Conservation (phyloP, 768 basidiomycete genomes). For the Mycena vitilis region DNA sequence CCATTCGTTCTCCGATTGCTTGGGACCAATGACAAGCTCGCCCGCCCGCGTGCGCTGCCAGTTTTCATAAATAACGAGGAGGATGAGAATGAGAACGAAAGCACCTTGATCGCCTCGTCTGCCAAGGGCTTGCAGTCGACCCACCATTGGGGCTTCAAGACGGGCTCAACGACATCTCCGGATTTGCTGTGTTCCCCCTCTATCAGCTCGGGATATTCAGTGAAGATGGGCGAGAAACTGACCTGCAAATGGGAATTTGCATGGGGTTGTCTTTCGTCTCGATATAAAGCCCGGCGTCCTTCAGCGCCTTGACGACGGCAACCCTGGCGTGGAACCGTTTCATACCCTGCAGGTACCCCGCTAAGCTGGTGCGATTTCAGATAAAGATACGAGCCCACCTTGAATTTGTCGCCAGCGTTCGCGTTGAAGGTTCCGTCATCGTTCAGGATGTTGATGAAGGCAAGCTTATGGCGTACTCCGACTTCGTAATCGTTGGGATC, state of each 20-base stretch:
- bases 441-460: conserved; percentile 94
- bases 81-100: conserved; percentile 6
- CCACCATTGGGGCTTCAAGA: conserved; percentile 99
- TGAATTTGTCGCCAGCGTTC: conserved; percentile 85
- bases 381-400: conserved; percentile 51
- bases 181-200: conserved; percentile 73
- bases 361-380: neutral
- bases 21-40: conserved; percentile 86
- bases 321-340: conserved; percentile 89
- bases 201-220: conserved; percentile 11
- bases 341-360: conserved; percentile 2
- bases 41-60: conserved; percentile 88
- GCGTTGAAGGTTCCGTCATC: conserved; percentile 97
- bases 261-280: conserved; percentile 97
- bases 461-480: conserved; percentile 85
- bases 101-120: conserved; percentile 87
- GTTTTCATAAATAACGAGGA: conserved; percentile 6
- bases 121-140: conserved; percentile 92
- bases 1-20: conserved; percentile 93
- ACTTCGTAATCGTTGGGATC: conserved; percentile 98
- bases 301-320: conserved; percentile 84
- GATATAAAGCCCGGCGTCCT: conserved; percentile 86
- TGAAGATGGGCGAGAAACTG: conserved; percentile 36
- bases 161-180: conserved; percentile 94
- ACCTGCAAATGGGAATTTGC: conserved; percentile 95